phyloP scores from a whole-genome alignment of 352 stramenopile species.

The Globisporangium uncinulatum region DNA sequence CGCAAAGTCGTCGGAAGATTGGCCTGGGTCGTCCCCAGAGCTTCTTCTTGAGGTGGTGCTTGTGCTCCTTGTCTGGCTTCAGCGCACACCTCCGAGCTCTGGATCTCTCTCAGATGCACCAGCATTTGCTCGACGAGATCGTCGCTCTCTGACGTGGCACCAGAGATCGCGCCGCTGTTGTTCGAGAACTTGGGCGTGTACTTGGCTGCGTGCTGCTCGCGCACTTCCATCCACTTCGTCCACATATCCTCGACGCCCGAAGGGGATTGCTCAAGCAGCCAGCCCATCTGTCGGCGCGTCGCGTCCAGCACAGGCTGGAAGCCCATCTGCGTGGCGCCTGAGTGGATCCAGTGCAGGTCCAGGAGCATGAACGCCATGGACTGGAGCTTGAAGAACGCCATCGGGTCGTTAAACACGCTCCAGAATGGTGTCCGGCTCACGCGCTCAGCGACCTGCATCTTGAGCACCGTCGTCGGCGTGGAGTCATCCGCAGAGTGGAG shows the following conservation, averaged over 20 bases:
- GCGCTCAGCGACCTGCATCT: slow-evolving; percentile 72
- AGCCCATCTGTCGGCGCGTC: slow-evolving; percentile 74
- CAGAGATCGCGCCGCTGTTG: background rate
- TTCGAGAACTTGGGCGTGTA: slow-evolving; percentile 26
- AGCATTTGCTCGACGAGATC: slow-evolving; percentile 15
- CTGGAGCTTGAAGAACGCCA: slow-evolving; percentile 70
- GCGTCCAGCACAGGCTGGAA: slow-evolving; percentile 78
- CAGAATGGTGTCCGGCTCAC: slow-evolving; percentile 78
- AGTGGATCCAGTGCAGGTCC: slow-evolving; percentile 77
- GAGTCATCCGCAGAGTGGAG: slow-evolving; percentile 36
- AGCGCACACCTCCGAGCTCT: background rate
- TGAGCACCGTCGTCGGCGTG: slow-evolving; percentile 46
- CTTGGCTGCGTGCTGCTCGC: slow-evolving; percentile 63
- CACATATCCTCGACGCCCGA: slow-evolving; percentile 77
- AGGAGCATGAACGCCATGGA: slow-evolving; percentile 85
- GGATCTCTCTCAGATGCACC: slow-evolving; percentile 9
- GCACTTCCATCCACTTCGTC: slow-evolving; percentile 78
- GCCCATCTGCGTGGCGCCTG: slow-evolving; percentile 76
- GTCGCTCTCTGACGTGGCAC: slow-evolving; percentile 9
- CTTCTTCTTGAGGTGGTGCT: too few relatives aligned
- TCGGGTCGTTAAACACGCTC: slow-evolving; percentile 65
- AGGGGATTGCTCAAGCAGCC: slow-evolving; percentile 71
- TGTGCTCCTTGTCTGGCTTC: background rate
- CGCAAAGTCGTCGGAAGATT: too few relatives aligned
- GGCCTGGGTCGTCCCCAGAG: too few relatives aligned